Base-by-base conservation (phyloP, 2,329 filamentous ascomycete species). In the Pseudocercospora macadamiae region DNA sequence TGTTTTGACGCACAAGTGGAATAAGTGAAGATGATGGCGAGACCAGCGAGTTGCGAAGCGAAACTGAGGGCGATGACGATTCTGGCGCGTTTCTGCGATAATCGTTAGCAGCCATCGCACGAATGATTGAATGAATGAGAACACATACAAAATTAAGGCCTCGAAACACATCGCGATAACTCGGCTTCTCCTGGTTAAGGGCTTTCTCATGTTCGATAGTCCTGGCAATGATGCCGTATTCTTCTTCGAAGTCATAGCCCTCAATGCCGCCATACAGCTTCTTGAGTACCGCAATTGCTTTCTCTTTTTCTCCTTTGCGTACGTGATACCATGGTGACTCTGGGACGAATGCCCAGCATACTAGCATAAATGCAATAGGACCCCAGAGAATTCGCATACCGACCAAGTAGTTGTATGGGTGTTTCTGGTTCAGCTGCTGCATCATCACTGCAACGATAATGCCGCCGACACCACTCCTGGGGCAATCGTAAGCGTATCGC, bases 391-490 rank as follows among this genome's bases (percentile, higher is more conserved):
- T 45, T 45, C 37, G 25, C 52, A 55, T 55, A 4, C 37, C 52
- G n/a, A 55, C 16, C 6, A 55, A 25, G 10, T 55, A 55, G 16
- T 55, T 47, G 14, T 55, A n/a, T 5, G 52, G 52, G 14, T 55
- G 52, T 21, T 55, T 55, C 23, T 55, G 16, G 25, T 55, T 48
- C 2, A 55, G 37, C 21, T 55, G 52, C 30, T 55, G 52, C 52
- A 55, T 55, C 52, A 55, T 55, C n/a, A 55, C 39, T 14, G 52
- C 37, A 2, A 55, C 52, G 9, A 55, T 47, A 16, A 55, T 55
- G 18, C 39, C 52, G 16, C 52, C 52, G 37, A 55, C 47, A 26
- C 42, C 30, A 19, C 52, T 25, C 52, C 48, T 51, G 48, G 16
- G n/a, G 28, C 14, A 36, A 4, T 36, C 3, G 26, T 19, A 32